A percentile compares a stretch with the other conserved stretches of the same genome.
Evolutionary conservation across 345 rosid genomes (phyloP).

Genomic region (Acer campestre): DNA sequence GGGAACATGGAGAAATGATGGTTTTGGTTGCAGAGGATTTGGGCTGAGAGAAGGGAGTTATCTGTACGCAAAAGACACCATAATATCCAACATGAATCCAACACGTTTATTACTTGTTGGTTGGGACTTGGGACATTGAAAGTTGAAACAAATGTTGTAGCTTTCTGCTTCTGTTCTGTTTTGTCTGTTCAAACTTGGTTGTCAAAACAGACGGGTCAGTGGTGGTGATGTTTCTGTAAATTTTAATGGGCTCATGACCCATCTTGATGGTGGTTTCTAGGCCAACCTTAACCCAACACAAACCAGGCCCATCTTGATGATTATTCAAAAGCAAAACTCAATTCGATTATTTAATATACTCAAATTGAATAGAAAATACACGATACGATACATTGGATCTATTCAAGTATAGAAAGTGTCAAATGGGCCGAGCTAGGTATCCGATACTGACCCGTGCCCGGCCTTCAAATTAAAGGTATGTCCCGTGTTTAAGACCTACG

Average conservation of each 20-base stretch:
- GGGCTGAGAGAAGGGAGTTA: background rate
- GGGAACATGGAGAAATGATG: background rate
- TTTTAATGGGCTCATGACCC: background rate
- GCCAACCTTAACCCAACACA: background rate
- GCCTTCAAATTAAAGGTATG: too few species aligned
- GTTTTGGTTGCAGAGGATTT: background rate
- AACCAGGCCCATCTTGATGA: background rate
- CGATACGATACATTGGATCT: too few species aligned
- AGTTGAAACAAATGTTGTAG: background rate
- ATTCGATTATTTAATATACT: too few species aligned
- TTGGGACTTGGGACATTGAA: background rate
- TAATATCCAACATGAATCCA: background rate
- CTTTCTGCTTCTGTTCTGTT: background rate
- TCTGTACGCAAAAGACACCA: conserved; percentile 9
- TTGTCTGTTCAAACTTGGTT: background rate
- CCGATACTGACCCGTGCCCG: too few species aligned
- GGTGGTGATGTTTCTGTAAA: background rate
- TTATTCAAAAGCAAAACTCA: too few species aligned
- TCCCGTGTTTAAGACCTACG: too few species aligned
- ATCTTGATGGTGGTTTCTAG: background rate
- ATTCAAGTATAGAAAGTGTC: too few species aligned
- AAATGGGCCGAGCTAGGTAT: too few species aligned
- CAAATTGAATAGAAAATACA: too few species aligned
- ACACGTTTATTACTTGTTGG: background rate
- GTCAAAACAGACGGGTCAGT: background rate